Evolutionary conservation across 202 grass and related monocot species (phyloP), one percentile per base, ranked within the genome.

Genomic region (Carex arenaria): DNA sequence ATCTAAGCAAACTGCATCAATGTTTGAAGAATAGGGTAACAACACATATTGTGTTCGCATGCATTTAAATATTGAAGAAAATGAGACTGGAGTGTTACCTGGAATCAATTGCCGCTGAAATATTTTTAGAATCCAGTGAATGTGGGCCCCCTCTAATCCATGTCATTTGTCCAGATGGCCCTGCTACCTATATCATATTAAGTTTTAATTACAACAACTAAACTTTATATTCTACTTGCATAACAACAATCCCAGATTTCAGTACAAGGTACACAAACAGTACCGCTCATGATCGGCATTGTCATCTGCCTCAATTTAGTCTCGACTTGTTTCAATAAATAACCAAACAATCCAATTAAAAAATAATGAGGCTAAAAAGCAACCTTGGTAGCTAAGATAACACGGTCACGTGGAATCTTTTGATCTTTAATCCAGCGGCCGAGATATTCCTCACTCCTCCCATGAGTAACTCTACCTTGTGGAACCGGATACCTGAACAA

Each of bases 131-230:
- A 91, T 93, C 90, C 2, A 98, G 83, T 22, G 89, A 87, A 43
- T 51, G 51, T 1, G 95, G 95, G 23, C 92, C 92, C 17, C 77
- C 86, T 9, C 95, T 88, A 23, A 98, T 94, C 95, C 95, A 98
- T 14, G 67, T 90, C 95, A 98, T 95, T 79, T 95, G 89, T 5
- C 90, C 95, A 10, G 95, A 98, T 49, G 95, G 94, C 42, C 94
- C 94, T 0, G 94, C 81, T 7, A 94, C 90, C 94, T 97, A 31
- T 74, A 31, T 76, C 14, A 56, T 34, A 56, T 4, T 76, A 76
- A 76, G 51, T 54, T 74, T 74, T 74, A 74, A 54, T 13, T 54
- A 74, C 12, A 54, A 54, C 4, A 74, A 31, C 12, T 30, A 30
- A 31, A 17, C 1, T 30, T 54, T 15, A 7, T 74, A 5, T 54